These are phyloP conservation scores for Bolboschoenoplectus hybrid DNA, from an alignment of 202 grass and related monocot species.

Conservation along the genomic window DNA sequence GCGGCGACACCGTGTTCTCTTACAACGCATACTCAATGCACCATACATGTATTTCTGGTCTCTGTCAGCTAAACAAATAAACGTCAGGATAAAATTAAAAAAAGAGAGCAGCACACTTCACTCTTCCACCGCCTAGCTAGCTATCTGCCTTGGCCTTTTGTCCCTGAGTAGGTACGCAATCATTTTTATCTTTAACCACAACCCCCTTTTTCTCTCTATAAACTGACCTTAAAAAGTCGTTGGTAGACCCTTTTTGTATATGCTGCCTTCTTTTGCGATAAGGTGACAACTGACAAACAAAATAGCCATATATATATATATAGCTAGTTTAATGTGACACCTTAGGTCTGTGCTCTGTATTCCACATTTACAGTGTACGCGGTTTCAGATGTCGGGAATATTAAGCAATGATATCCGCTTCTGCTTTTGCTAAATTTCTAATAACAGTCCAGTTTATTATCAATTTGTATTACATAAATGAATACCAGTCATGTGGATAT, in stretches of 20 bases:
- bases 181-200: slow-evolving; percentile 34
- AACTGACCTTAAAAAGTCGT: slow-evolving; percentile 36
- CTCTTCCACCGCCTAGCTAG: slow-evolving; percentile 18
- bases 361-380: slow-evolving; percentile 12
- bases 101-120: slow-evolving; percentile 26
- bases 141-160: slow-evolving; percentile 10
- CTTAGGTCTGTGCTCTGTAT: neutral
- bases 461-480: no score
- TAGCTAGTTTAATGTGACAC: slow-evolving; percentile 15
- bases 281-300: slow-evolving; percentile 18
- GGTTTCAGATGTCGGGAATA: neutral
- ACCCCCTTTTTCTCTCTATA: neutral
- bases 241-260: slow-evolving; percentile 38
- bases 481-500: no score
- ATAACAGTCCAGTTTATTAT: neutral
- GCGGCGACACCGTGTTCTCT: slow-evolving; percentile 15
- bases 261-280: slow-evolving; percentile 27
- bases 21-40: neutral
- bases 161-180: slow-evolving; percentile 35
- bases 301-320: neutral
- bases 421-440: neutral
- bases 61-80: neutral
- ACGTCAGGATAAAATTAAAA: neutral
- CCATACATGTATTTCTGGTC: neutral
- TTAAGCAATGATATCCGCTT: neutral